phyloP scores from a whole-genome alignment of 1,284 basidiomycete species.

The Microbotryomycetes sp. region DNA sequence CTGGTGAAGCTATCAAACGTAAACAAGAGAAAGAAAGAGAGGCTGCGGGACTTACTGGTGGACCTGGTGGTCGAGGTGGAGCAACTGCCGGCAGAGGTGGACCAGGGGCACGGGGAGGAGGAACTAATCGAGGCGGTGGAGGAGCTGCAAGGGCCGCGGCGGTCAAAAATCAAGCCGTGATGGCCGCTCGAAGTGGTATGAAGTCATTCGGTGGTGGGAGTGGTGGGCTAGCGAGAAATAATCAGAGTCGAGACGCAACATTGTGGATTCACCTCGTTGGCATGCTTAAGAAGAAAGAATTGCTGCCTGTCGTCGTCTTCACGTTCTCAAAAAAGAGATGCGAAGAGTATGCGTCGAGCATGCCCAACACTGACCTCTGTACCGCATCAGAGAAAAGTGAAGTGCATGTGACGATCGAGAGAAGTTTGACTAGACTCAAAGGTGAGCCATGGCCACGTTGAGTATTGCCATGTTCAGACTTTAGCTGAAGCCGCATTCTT shows the following conservation, averaged over 20 bases:
- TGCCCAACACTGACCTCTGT: constrained; percentile 84
- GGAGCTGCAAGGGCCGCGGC: constrained; percentile 41
- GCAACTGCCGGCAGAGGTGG: constrained; percentile 69
- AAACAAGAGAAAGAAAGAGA: constrained; percentile 98
- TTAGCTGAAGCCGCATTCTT: not conserved
- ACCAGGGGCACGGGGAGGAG: constrained; percentile 55
- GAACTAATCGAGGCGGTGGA: constrained; percentile 46
- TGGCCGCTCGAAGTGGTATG: constrained; percentile 49
- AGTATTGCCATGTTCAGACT: constrained; percentile 5
- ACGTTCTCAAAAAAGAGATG: constrained; percentile 95
- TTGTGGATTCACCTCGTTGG: constrained; percentile 89
- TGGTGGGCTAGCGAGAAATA: constrained; percentile 54
- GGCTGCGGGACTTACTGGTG: constrained; percentile 76
- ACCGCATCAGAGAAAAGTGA: constrained; percentile 86
- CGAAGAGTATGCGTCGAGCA: constrained; percentile 87
- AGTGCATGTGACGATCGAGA: constrained; percentile 89
- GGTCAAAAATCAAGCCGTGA: constrained; percentile 49
- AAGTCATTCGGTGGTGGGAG: constrained; percentile 18
- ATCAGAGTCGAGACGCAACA: constrained; percentile 59
- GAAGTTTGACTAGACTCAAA: constrained; percentile 82
- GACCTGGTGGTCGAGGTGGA: constrained; percentile 46
- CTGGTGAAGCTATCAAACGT: constrained; percentile 75
- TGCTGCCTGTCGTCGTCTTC: constrained; percentile 93
- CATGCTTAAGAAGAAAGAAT: constrained; percentile 71
- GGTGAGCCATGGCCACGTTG: constrained; percentile 49